A percentile compares a stretch with the other conserved stretches of the same genome.
phyloP scores from a whole-genome alignment of 345 rosid genomes.

The Corchorus capsularis region DNA sequence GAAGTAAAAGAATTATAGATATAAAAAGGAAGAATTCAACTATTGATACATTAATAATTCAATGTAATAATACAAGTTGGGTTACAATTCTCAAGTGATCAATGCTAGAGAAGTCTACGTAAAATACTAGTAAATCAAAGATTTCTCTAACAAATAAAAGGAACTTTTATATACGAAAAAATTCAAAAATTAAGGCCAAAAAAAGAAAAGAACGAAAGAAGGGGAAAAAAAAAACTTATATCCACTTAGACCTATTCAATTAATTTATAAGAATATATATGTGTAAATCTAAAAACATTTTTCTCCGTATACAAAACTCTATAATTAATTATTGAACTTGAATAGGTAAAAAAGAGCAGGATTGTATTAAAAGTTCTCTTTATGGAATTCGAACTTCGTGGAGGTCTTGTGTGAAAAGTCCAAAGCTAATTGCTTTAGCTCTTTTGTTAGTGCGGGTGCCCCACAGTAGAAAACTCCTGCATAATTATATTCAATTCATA shows the following conservation, averaged over 20 bases:
- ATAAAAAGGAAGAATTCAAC: too few species aligned
- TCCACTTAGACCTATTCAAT: not conserved
- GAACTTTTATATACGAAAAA: not conserved
- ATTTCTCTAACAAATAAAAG: not conserved
- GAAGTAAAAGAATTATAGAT: too few species aligned
- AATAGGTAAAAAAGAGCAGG: too few species aligned
- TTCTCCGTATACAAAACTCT: not conserved
- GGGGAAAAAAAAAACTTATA: not conserved
- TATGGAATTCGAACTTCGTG: conserved; percentile 90
- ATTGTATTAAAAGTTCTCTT: conserved; percentile 66
- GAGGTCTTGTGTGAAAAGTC: conserved; percentile 81
- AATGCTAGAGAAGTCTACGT: not conserved
- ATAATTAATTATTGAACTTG: not conserved
- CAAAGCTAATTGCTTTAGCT: conserved; percentile 60
- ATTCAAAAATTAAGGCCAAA: not conserved
- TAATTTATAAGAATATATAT: not conserved
- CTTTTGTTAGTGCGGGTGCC: conserved; percentile 66
- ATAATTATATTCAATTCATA: not conserved
- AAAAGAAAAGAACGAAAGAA: not conserved
- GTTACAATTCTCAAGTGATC: not conserved
- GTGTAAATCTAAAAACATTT: not conserved
- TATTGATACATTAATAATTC: too few species aligned
- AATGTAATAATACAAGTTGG: not conserved
- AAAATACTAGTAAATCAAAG: not conserved
- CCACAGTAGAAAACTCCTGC: conserved; percentile 98